A percentile compares a stretch with the other conserved stretches of the same genome.
Evolutionary conservation across 352 stramenopile species (phyloP).

Genomic region (Hyaloperonospora brassicae): DNA sequence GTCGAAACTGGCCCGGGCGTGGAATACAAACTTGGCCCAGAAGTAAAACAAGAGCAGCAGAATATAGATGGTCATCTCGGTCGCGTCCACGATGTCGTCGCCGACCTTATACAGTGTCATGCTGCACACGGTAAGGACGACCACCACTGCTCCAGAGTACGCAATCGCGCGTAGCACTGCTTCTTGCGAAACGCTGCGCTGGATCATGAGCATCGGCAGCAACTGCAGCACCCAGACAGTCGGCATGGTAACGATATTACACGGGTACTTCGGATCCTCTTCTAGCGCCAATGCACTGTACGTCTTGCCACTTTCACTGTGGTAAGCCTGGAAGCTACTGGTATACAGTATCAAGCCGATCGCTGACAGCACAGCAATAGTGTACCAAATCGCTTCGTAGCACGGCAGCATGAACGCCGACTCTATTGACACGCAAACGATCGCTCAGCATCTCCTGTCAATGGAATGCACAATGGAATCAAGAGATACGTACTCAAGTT

Average conservation of each 20-base stretch:
- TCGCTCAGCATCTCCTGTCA: neutral
- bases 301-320: conserved; percentile 14
- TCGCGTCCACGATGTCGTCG: conserved; percentile 34
- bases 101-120: conserved; percentile 54
- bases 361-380: conserved; percentile 46
- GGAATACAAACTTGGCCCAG: conserved; percentile 73
- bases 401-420: conserved; percentile 84
- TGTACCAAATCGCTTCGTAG: conserved; percentile 83
- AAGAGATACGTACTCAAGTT: conserved; percentile 60
- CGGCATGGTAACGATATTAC: conserved; percentile 44
- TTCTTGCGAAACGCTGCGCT: conserved; percentile 71
- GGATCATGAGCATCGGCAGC: conserved; percentile 79
- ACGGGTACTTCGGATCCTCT: conserved; percentile 39
- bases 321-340: conserved; percentile 39
- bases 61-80: conserved; percentile 47
- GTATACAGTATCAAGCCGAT: conserved; percentile 45
- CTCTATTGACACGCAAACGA: conserved; percentile 25
- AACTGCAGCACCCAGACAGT: conserved; percentile 72
- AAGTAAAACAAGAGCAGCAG: conserved; percentile 62
- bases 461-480: conserved; percentile 1
- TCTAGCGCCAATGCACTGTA: conserved; percentile 13
- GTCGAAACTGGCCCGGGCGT: conserved; percentile 71
- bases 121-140: conserved; percentile 49
- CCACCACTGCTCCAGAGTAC: conserved; percentile 55
- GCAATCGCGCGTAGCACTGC: conserved; percentile 59